These are phyloP conservation scores for Trichoderma pleuroti DNA, from an alignment of 2,329 filamentous ascomycete genomes.

Conservation along the genomic window DNA sequence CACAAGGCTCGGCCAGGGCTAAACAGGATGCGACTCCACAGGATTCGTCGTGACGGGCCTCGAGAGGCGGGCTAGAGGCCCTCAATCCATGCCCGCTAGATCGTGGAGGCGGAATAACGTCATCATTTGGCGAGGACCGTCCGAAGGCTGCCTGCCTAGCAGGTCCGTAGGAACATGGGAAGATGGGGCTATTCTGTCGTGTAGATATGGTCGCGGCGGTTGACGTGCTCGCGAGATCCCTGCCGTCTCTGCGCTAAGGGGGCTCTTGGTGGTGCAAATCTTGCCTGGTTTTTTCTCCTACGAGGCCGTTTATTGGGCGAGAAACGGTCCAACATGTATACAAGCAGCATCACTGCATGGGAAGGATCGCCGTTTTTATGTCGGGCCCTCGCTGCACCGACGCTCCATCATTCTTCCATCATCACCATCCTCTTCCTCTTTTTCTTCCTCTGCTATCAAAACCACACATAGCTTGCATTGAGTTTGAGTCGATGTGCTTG, in stretches of 20 bases:
- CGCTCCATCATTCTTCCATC: neutral
- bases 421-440: neutral
- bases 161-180: neutral
- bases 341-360: neutral
- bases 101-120: slow-evolving; percentile 19
- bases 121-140: slow-evolving; percentile 1
- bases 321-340: neutral
- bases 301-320: slow-evolving; percentile 6
- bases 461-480: neutral
- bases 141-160: neutral
- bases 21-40: slow-evolving; percentile 4
- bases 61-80: neutral
- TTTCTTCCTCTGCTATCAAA: neutral
- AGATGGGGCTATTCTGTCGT: neutral
- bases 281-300: neutral
- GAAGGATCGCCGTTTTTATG: slow-evolving; percentile 12
- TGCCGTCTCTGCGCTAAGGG: neutral
- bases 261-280: neutral
- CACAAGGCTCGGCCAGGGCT: neutral
- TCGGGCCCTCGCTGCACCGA: slow-evolving; percentile 16
- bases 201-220: neutral
- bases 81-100: slow-evolving; percentile 10
- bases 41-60: slow-evolving; percentile 1
- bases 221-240: slow-evolving; percentile 11
- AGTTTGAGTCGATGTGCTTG: neutral